These are phyloP conservation scores for Hypoxylon perforatum DNA, from an alignment of 495 filamentous ascomycete species.

Conservation along the genomic window DNA sequence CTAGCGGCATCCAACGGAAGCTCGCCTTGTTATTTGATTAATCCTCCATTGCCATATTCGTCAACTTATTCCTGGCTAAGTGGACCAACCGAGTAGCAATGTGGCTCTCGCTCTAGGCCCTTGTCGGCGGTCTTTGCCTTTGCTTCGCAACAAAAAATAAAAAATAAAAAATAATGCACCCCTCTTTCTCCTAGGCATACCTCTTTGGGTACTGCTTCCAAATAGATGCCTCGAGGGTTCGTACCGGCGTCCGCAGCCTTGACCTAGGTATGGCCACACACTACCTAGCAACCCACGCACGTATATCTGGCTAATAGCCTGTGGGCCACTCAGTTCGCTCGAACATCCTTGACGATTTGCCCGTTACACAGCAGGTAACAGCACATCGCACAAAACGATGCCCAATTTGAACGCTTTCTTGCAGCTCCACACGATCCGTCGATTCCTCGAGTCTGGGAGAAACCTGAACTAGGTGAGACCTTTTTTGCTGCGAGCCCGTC, in stretches of 20 bases:
- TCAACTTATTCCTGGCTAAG: conserved; percentile 27
- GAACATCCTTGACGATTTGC: conserved; percentile 29
- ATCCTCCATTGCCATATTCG: conserved; percentile 31
- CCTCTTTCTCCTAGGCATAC: conserved; percentile 37
- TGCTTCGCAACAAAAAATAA: conserved; percentile 6
- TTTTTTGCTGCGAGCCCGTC: conserved; percentile 23
- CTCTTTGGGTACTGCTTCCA: conserved; percentile 35
- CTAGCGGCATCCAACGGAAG: conserved; percentile 18
- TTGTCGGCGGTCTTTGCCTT: conserved; percentile 11
- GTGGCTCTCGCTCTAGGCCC: conserved; percentile 35
- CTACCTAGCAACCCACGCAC: conserved; percentile 33
- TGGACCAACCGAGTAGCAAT: conserved; percentile 39
- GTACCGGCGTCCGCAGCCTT: conserved; percentile 15
- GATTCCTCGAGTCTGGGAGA: conserved; percentile 32
- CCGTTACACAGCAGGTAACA: conserved; percentile 37
- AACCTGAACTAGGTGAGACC: conserved; percentile 13
- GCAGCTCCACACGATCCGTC: conserved; percentile 42
- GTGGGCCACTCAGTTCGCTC: conserved; percentile 28
- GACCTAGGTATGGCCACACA: conserved; percentile 42
- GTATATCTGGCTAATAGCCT: conserved; percentile 42
- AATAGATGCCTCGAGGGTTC: conserved; percentile 17
- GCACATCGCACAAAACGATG: conserved; percentile 36
- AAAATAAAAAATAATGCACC: too few relatives aligned
- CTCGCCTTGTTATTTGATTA: conserved; percentile 36
- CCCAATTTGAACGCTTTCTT: conserved; percentile 31